Evolutionary conservation across 148 eudicot genomes (phyloP).

Genomic region (Silene uniflora): DNA sequence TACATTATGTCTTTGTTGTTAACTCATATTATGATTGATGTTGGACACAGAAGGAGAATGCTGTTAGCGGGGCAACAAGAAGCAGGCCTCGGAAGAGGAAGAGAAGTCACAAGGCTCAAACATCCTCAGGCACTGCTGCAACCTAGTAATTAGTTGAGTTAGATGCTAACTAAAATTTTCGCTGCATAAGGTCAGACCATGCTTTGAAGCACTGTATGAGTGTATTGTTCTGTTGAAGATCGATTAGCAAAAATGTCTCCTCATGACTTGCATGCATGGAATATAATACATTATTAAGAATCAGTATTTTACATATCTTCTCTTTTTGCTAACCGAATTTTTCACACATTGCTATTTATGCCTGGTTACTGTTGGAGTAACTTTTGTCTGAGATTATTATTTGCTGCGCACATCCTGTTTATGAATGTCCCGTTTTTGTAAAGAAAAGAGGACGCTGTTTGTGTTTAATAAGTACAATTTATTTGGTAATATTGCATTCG

Average conservation of each 20-base stretch:
- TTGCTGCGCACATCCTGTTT: not conserved
- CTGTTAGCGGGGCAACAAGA: conserved; percentile 28
- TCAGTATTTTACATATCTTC: not conserved
- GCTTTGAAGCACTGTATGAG: not conserved
- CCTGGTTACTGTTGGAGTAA: too few species aligned
- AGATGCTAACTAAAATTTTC: not conserved
- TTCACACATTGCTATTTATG: not conserved
- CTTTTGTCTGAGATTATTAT: too few species aligned
- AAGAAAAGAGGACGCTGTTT: too few species aligned
- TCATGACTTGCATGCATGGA: not conserved
- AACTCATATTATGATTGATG: not conserved
- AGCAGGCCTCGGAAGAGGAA: conserved; percentile 58
- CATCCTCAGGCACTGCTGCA: conserved; percentile 21
- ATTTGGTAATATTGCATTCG: too few species aligned
- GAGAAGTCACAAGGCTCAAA: conserved; percentile 47
- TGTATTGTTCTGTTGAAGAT: not conserved
- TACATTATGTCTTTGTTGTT: not conserved
- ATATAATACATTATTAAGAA: not conserved
- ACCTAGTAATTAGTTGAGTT: not conserved
- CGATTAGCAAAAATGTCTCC: not conserved
- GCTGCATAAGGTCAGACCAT: not conserved
- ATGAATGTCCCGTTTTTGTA: not conserved
- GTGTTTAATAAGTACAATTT: too few species aligned
- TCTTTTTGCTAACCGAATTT: not conserved
- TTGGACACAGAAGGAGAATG: conserved; percentile 36